These are phyloP conservation scores for Sphaceloma murrayae DNA, from an alignment of 2,329 filamentous ascomycete genomes.

Conservation along the genomic window DNA sequence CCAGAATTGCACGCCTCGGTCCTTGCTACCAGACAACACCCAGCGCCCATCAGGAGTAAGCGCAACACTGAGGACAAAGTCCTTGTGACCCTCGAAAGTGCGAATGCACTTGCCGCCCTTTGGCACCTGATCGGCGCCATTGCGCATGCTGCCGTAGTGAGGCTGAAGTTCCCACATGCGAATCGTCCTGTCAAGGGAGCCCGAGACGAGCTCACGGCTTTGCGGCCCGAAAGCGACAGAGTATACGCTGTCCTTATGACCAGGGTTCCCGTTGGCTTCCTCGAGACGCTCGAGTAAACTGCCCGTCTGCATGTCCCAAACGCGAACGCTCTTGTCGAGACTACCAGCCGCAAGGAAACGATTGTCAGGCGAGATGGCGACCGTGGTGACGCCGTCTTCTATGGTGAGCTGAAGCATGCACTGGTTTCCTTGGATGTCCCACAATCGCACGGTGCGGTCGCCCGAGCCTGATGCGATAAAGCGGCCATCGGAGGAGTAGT, in stretches of 20 bases:
- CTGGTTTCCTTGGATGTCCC: conserved; percentile 81
- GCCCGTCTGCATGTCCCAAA: conserved; percentile 85
- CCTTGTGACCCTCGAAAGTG: conserved; percentile 97
- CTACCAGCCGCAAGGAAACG: conserved; percentile 91
- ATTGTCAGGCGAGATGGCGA: conserved; percentile 92
- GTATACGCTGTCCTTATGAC: conserved; percentile 95
- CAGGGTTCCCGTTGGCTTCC: conserved; percentile 56
- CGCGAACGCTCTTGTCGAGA: conserved; percentile 92
- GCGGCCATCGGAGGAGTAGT: conserved; percentile 86
- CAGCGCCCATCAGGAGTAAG: conserved; percentile 88
- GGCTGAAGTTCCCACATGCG: conserved; percentile 93
- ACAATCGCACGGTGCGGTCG: conserved; percentile 86
- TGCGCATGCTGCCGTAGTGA: conserved; percentile 47
- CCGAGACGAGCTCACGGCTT: conserved; percentile 85
- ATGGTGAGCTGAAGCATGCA: conserved; percentile 81
- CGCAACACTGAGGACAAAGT: conserved; percentile 93
- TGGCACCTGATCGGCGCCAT: conserved; percentile 38
- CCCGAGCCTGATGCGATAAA: conserved; percentile 94
- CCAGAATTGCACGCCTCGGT: conserved; percentile 97
- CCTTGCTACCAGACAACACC: conserved; percentile 96
- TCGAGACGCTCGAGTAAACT: conserved; percentile 86
- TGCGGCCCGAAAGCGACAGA: conserved; percentile 92
- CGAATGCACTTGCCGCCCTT: conserved; percentile 90
- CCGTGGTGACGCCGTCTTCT: conserved; percentile 93
- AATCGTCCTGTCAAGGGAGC: conserved; percentile 94